Evolutionary conservation across 1,284 basidiomycete species (phyloP).

Genomic region (Farysia itapuensis): DNA sequence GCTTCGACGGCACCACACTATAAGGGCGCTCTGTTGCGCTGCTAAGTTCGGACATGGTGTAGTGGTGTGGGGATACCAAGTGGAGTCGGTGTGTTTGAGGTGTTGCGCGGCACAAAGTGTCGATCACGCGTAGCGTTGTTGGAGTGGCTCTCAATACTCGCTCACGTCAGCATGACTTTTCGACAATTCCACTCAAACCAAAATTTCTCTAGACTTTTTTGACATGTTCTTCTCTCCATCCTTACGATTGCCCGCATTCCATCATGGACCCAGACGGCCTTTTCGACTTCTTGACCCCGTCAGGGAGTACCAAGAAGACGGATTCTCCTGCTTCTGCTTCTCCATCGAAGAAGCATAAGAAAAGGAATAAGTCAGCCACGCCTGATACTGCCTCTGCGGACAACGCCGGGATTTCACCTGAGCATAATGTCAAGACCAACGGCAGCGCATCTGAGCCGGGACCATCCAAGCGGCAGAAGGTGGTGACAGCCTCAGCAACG

Average conservation of each 20-base stretch:
- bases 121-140: slow-evolving; percentile 1
- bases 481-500: slow-evolving; percentile 3
- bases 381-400: slow-evolving; percentile 4
- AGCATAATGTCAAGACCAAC: too few species aligned
- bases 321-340: slow-evolving; percentile 5
- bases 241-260: neutral
- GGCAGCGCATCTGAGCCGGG: slow-evolving; percentile 8
- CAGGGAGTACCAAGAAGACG: slow-evolving; percentile 4
- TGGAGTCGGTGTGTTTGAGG: too few species aligned
- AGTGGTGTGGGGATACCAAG: neutral
- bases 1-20: slow-evolving; percentile 37
- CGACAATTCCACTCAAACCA: neutral
- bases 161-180: slow-evolving; percentile 1
- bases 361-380: slow-evolving; percentile 29
- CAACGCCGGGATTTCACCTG: too few species aligned
- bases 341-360: slow-evolving; percentile 24
- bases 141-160: too few species aligned
- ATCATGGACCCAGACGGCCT: slow-evolving; percentile 44
- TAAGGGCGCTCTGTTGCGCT: slow-evolving; percentile 10
- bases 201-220: neutral
- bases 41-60: neutral
- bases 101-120: neutral
- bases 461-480: slow-evolving; percentile 32
- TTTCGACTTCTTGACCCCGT: slow-evolving; percentile 35
- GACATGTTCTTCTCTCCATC: neutral